Base-by-base conservation (phyloP, 768 basidiomycete genomes). In the Macrolepiota fuliginosa region DNA sequence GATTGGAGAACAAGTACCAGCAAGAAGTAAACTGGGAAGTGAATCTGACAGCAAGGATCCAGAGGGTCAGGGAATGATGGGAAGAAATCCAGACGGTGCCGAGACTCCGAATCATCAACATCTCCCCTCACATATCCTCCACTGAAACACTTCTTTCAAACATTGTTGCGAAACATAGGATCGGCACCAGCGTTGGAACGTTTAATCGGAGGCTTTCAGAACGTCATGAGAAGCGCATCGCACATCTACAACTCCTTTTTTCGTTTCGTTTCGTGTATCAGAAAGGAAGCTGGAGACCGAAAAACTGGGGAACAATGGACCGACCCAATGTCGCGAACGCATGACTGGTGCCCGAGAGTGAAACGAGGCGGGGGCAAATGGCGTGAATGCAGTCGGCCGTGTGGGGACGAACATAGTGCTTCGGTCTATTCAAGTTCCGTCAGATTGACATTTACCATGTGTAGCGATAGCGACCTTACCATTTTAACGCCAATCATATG, bases 311-410 rank as follows among this genome's bases (percentile, higher is more conserved):
- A 42, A 42, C 40, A 42, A n/a, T 13, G 24, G 29, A 37, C 52
- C 11, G 46, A 40, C 54, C 60, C 42, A 24, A 37, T 55, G 54
- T 47, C 53, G 35, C 36, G 29, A 49, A 54, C 54, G 45, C 29
- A 37, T 27, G 60, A 61, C 42, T 15, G 2, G 35, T 37, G 60
- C 60, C 39, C 42, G 24, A 25, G 54, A 47, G 32, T 19, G 45
- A 39, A 49, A 58, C 32, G 47, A 50, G 35, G 35, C 24, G 53
- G 32, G 7, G 53, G 53, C 60, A 35, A 35, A 29, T 46, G 53
- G 54, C 60, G 45, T 54, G 42, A 47, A 55, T 27, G 53, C 60
- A 55, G 60, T 55, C 45, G 52, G 47, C 59, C 52, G 45, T 51
- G 40, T 19, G 40, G 53, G 24, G 58, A 50, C 54, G 27, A 36